Percentiles rank a stretch among this genome's conserved stretches.
These are phyloP conservation scores for Nepenthes alata DNA, from an alignment of 179 eudicot species.

Conservation along the genomic window DNA sequence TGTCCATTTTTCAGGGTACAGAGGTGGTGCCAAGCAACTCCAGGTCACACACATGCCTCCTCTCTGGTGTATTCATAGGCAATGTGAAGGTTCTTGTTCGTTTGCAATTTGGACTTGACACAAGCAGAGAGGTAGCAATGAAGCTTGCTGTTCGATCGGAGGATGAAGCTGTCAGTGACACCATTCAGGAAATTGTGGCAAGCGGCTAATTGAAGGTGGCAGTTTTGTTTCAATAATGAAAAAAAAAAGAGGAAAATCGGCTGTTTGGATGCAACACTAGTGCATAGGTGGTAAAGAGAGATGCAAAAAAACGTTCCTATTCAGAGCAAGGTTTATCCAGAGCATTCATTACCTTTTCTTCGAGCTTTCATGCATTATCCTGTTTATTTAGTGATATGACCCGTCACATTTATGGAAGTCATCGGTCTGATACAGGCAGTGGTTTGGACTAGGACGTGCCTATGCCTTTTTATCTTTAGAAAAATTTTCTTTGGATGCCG, in stretches of 20 bases:
- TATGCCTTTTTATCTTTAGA: too few species aligned
- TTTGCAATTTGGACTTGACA: slow-evolving; percentile 70
- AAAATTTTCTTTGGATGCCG: too few species aligned
- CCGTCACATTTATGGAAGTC: too few species aligned
- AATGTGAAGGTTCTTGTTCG: slow-evolving; percentile 73
- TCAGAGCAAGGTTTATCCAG: slow-evolving; percentile 8
- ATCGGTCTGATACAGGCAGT: too few species aligned
- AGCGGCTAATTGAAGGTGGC: slow-evolving; percentile 40
- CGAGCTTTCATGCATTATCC: background rate
- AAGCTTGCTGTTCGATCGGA: slow-evolving; percentile 84
- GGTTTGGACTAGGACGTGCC: too few species aligned
- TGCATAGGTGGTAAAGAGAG: background rate
- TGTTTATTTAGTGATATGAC: too few species aligned
- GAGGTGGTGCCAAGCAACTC: slow-evolving; percentile 69
- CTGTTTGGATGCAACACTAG: background rate
- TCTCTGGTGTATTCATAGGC: slow-evolving; percentile 82
- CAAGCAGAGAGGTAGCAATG: slow-evolving; percentile 78
- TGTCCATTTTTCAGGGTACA: slow-evolving; percentile 48
- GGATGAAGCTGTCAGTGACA: slow-evolving; percentile 68
- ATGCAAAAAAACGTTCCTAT: slow-evolving; percentile 19
- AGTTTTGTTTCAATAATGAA: too few species aligned
- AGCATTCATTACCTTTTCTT: background rate
- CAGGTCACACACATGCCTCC: slow-evolving; percentile 77
- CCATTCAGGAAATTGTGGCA: slow-evolving; percentile 84
- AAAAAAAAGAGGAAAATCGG: too few species aligned